Evolutionary conservation across 163 green algal species (phyloP).

Genomic region (Volvox carteri): DNA sequence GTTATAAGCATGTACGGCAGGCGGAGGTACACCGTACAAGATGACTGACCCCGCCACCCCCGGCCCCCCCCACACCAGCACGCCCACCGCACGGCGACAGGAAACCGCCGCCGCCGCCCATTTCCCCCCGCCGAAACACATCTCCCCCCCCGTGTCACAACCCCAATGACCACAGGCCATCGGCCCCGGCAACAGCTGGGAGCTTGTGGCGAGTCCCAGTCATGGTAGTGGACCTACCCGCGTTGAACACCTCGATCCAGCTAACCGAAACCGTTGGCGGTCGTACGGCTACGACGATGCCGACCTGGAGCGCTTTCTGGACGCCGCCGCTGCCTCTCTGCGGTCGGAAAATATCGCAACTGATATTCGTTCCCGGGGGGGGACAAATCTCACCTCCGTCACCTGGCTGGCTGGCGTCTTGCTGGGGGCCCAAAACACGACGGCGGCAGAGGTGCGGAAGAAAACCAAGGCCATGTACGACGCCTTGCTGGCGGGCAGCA

Average conservation of each 20-base stretch:
- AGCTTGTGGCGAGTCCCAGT: not conserved
- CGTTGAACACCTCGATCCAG: not conserved
- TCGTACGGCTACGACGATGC: not conserved
- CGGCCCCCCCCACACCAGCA: no score
- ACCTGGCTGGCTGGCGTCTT: not conserved
- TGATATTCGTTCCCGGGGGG: not conserved
- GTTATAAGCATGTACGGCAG: no score
- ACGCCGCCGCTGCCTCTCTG: not conserved
- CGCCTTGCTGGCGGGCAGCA: not conserved
- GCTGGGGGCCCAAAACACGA: not conserved
- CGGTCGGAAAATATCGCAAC: not conserved
- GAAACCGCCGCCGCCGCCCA: no score
- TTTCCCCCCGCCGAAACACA: no score
- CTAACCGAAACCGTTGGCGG: constrained; percentile 4
- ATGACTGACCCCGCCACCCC: no score
- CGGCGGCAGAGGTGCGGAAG: not conserved
- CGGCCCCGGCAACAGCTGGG: not conserved
- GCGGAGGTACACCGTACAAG: no score
- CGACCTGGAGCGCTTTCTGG: not conserved
- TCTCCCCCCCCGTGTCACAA: not conserved
- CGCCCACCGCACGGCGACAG: no score
- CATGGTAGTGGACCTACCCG: constrained; percentile 8
- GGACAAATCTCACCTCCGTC: not conserved
- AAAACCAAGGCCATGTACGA: not conserved
- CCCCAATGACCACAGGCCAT: not conserved